These are phyloP conservation scores for Echria macrotheca DNA, from an alignment of 495 filamentous ascomycete species.

Conservation along the genomic window DNA sequence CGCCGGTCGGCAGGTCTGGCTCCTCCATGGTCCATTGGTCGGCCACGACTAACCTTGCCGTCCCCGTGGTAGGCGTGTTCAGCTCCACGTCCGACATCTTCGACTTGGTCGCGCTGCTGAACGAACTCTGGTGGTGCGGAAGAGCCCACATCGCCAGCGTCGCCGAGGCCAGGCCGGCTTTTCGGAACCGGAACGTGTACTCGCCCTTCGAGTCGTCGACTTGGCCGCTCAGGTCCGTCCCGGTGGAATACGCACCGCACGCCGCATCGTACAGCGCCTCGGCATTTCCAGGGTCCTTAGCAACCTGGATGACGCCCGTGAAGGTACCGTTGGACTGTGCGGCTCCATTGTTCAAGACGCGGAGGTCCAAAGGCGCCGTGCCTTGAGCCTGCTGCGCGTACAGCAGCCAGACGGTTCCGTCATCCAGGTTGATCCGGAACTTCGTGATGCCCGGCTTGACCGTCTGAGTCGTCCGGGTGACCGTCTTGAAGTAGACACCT, in stretches of 20 bases:
- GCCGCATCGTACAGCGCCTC: conserved; percentile 69
- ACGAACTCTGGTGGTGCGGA: conserved; percentile 77
- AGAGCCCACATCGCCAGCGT: conserved; percentile 80
- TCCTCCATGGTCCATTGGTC: conserved; percentile 81
- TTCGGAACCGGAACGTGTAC: conserved; percentile 69
- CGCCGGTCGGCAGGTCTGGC: conserved; percentile 59
- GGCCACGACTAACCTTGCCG: conserved; percentile 63
- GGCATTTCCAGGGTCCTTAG: conserved; percentile 59
- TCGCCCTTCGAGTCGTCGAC: conserved; percentile 53
- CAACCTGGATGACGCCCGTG: conserved; percentile 71
- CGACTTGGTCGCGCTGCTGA: conserved; percentile 53
- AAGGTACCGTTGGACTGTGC: conserved; percentile 42
- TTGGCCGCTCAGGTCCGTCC: conserved; percentile 56
- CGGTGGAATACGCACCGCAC: conserved; percentile 66
- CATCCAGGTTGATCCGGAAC: conserved; percentile 65
- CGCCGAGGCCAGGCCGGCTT: conserved; percentile 52
- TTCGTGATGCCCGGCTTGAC: conserved; percentile 66
- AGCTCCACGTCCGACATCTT: conserved; percentile 57
- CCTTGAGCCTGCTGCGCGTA: conserved; percentile 60
- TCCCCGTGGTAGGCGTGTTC: conserved; percentile 82
- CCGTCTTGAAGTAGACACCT: conserved; percentile 63
- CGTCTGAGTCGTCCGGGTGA: conserved; percentile 54
- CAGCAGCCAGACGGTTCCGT: conserved; percentile 71
- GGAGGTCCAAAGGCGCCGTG: conserved; percentile 38
- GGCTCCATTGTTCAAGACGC: conserved; percentile 40